A percentile compares a stretch with the other conserved stretches of the same genome.
phyloP scores from a whole-genome alignment of 306 rosid species.

The Cucumis melo region DNA sequence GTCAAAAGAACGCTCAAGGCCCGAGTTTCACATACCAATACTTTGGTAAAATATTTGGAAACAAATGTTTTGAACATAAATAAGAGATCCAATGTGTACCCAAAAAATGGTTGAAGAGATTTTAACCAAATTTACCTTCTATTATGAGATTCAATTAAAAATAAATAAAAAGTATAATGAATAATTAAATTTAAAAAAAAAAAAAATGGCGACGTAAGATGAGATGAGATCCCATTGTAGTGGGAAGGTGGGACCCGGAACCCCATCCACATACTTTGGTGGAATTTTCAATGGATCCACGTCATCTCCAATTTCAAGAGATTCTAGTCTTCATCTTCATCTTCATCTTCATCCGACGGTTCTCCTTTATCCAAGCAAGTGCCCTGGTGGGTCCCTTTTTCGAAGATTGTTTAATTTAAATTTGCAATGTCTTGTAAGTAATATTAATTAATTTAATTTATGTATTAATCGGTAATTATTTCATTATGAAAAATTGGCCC shows the following conservation, averaged over 20 bases:
- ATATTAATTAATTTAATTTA: not conserved
- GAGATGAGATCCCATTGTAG: not conserved
- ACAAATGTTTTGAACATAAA: no score
- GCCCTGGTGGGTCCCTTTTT: not conserved
- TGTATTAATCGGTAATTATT: not conserved
- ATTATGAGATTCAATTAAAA: no score
- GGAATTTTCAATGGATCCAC: not conserved
- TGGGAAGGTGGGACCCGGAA: not conserved
- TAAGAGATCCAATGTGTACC: no score
- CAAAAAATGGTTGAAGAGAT: no score
- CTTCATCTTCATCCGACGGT: not conserved
- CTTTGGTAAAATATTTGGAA: no score
- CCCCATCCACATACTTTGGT: not conserved
- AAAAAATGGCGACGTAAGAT: not conserved
- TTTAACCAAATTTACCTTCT: no score
- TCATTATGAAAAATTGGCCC: not conserved
- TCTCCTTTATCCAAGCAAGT: not conserved
- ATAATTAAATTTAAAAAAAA: no score
- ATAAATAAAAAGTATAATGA: no score
- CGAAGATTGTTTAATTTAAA: not conserved
- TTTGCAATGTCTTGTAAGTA: not conserved
- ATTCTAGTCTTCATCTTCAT: not conserved
- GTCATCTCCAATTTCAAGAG: slow-evolving; percentile 1
- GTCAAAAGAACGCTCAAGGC: no score
- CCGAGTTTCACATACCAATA: no score